phyloP scores from a whole-genome alignment of 2,329 filamentous ascomycete genomes.

The Trichoderma sp. region DNA sequence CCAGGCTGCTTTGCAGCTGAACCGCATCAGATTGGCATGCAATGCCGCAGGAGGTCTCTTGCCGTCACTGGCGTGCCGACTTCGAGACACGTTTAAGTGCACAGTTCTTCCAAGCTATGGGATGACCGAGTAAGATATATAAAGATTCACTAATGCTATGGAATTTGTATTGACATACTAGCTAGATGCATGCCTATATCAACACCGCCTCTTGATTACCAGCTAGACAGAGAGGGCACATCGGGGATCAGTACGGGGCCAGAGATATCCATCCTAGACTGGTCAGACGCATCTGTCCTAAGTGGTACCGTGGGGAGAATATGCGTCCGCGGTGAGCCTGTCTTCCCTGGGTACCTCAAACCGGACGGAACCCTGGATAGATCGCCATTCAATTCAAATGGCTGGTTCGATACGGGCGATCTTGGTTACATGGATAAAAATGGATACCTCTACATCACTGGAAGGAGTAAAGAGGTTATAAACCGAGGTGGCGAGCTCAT shows the following conservation, averaged over 20 bases:
- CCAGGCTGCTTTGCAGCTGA: conserved; percentile 39
- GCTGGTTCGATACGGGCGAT: conserved; percentile 56
- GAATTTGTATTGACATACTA: background rate
- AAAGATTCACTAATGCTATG: background rate
- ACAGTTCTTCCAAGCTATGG: conserved; percentile 55
- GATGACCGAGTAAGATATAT: conserved; percentile 49
- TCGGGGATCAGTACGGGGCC: conserved; percentile 52
- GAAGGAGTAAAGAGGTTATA: conserved; percentile 55
- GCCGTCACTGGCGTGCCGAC: conserved; percentile 47
- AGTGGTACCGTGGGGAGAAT: conserved; percentile 44
- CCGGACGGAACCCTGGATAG: conserved; percentile 42
- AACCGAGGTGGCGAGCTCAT: conserved; percentile 58
- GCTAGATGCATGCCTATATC: conserved; percentile 54
- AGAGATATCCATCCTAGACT: conserved; percentile 49
- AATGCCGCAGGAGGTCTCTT: conserved; percentile 54
- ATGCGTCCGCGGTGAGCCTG: conserved; percentile 49
- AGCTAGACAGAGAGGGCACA: conserved; percentile 50
- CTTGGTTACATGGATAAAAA: conserved; percentile 50
- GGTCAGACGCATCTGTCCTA: conserved; percentile 31
- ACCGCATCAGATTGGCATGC: conserved; percentile 50
- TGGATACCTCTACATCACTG: conserved; percentile 53
- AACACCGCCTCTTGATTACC: conserved; percentile 51
- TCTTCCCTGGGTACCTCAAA: conserved; percentile 49
- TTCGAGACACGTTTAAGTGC: conserved; percentile 50
- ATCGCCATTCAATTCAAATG: conserved; percentile 44